phyloP scores from a whole-genome alignment of 2,329 filamentous ascomycete species.

The Elsinoe fawcettii region DNA sequence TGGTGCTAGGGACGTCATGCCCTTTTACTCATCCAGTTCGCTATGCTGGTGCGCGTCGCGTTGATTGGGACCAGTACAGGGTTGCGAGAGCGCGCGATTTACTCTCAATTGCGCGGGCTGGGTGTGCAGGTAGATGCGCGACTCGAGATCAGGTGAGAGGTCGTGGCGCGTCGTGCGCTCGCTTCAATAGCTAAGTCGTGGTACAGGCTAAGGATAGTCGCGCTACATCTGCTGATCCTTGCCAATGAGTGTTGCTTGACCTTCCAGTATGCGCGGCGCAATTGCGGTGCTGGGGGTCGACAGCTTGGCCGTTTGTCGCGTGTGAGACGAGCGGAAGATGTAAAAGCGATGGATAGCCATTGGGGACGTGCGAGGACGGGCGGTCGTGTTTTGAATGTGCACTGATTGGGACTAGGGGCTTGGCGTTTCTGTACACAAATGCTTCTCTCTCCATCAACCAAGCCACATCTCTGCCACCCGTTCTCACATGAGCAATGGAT shows the following conservation, averaged over 20 bases:
- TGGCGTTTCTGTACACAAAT: not conserved
- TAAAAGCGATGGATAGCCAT: not conserved
- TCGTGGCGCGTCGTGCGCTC: too few species aligned
- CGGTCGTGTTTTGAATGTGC: slow-evolving; percentile 13
- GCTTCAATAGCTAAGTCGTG: too few species aligned
- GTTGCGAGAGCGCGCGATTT: too few species aligned
- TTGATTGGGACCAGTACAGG: not conserved
- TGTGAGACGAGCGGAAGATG: not conserved
- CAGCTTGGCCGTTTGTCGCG: slow-evolving; percentile 1
- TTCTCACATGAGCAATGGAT: too few species aligned
- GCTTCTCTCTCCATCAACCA: too few species aligned
- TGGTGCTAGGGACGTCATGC: slow-evolving; percentile 24
- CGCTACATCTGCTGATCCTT: not conserved
- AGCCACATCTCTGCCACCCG: too few species aligned
- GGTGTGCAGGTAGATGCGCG: too few species aligned
- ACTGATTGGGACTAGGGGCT: slow-evolving; percentile 12
- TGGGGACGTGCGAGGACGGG: not conserved
- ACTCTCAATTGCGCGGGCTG: too few species aligned
- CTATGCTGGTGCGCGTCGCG: not conserved
- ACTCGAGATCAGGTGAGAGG: too few species aligned
- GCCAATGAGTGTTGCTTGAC: not conserved
- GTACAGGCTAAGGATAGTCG: slow-evolving; percentile 2
- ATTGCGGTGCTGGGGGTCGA: too few species aligned
- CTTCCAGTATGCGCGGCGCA: not conserved
- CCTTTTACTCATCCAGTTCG: too few species aligned